Evolutionary conservation across 202 grass and related monocot genomes (phyloP).

Genomic region (Bolboschoenoplectus hybrid): DNA sequence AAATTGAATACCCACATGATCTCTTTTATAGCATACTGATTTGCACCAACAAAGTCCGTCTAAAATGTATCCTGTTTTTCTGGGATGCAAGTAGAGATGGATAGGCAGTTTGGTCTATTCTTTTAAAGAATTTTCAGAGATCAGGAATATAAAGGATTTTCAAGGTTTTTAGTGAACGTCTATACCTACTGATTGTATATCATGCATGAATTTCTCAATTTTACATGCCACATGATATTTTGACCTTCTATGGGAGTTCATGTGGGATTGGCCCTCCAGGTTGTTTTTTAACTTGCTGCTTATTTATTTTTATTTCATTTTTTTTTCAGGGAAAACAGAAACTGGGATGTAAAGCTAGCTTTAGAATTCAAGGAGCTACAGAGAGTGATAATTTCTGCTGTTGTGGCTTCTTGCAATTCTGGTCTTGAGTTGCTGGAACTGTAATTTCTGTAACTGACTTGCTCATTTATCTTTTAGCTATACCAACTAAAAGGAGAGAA

Average conservation of each 20-base stretch:
- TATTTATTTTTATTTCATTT: constrained; percentile 14
- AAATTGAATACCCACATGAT: background rate
- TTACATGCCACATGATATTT: constrained; percentile 22
- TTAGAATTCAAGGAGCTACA: constrained; percentile 71
- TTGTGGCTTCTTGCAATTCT: constrained; percentile 59
- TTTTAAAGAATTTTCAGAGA: constrained; percentile 10
- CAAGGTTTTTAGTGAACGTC: too few species aligned
- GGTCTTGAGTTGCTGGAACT: constrained; percentile 48
- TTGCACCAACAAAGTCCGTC: background rate
- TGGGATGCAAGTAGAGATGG: background rate
- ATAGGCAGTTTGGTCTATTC: background rate
- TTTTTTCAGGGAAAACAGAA: constrained; percentile 48
- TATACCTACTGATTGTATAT: background rate
- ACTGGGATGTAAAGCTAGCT: constrained; percentile 73
- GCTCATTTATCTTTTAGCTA: constrained; percentile 12
- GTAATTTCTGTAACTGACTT: constrained; percentile 38
- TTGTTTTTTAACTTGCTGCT: background rate
- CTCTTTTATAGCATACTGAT: constrained; percentile 2
- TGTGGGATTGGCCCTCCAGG: constrained; percentile 4
- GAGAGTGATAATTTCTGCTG: constrained; percentile 65
- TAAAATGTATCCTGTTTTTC: background rate
- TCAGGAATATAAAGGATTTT: too few species aligned
- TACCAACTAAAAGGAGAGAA: background rate
- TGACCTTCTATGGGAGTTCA: constrained; percentile 34
- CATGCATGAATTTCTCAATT: constrained; percentile 1